A percentile compares a stretch with the other conserved stretches of the same genome.
Conservation (phyloP, 495 filamentous ascomycete species). For the Melanomma pulvis-pyrius region DNA sequence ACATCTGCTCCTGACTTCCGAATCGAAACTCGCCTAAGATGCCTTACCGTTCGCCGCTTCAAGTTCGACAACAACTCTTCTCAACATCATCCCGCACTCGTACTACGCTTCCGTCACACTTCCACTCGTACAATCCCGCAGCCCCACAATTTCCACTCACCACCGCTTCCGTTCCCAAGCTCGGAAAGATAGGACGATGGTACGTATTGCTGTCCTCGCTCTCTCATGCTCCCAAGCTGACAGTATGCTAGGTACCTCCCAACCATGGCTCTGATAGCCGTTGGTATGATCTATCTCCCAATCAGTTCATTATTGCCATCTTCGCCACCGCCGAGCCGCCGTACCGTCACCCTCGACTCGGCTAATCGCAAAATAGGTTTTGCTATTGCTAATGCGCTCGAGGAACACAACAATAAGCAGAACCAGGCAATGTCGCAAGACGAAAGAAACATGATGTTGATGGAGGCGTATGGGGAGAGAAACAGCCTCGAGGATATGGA, state of each 20-base stretch:
- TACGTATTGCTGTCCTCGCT: not conserved
- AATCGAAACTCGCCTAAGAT: conserved; percentile 1
- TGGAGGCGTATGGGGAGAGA: conserved; percentile 9
- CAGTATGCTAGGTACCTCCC: conserved; percentile 17
- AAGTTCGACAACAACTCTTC: conserved; percentile 7
- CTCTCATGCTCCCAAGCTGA: not conserved
- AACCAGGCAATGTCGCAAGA: not conserved
- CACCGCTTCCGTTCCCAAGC: conserved; percentile 1
- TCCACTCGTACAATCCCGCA: conserved; percentile 5
- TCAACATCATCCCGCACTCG: conserved; percentile 5
- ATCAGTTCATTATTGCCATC: not conserved
- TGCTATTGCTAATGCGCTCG: conserved; percentile 11
- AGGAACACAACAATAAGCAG: conserved; percentile 5
- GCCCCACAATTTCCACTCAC: not conserved
- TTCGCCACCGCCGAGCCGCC: not conserved
- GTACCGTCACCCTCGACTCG: not conserved
- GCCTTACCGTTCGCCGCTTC: not conserved
- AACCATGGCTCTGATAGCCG: conserved; percentile 22
- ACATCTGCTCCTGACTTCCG: not conserved
- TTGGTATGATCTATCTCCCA: conserved; percentile 5
- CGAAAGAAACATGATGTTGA: conserved; percentile 2
- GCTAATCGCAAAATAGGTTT: conserved; percentile 15
- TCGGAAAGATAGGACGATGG: conserved; percentile 19
- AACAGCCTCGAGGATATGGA: conserved; percentile 10
- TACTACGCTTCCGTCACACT: conserved; percentile 2